Percentiles rank a stretch among this genome's conserved stretches.
Evolutionary conservation across 2,329 filamentous ascomycete species (phyloP).

Genomic region (Penicillium sp.): DNA sequence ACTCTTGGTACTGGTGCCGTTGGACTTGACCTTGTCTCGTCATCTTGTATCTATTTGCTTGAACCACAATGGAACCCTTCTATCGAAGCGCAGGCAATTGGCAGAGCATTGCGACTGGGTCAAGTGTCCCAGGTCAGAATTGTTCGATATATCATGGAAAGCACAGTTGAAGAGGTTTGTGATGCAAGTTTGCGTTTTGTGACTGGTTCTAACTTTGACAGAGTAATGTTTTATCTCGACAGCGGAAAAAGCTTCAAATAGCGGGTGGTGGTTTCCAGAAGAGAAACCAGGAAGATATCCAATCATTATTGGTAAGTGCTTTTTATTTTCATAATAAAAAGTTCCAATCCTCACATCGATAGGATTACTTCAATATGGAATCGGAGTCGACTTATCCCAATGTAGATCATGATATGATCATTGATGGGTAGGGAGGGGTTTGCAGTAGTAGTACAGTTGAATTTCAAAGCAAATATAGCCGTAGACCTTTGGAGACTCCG

Average conservation of each 20-base stretch:
- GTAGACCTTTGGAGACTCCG: too few relatives aligned
- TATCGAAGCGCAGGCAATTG: slow-evolving; percentile 9
- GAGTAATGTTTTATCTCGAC: slow-evolving; percentile 5
- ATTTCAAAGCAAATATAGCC: too few relatives aligned
- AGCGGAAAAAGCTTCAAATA: slow-evolving; percentile 2
- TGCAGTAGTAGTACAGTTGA: too few relatives aligned
- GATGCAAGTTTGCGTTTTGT: not conserved
- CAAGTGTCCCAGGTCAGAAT: slow-evolving; percentile 3
- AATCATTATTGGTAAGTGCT: not conserved
- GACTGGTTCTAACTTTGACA: not conserved
- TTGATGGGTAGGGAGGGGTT: not conserved
- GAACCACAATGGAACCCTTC: slow-evolving; percentile 13
- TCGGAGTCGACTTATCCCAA: not conserved
- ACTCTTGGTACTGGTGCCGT: not conserved
- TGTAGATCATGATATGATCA: not conserved
- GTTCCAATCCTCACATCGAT: not conserved
- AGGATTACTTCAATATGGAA: not conserved
- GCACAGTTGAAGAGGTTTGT: slow-evolving; percentile 5
- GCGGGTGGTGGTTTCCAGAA: not conserved
- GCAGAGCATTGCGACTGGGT: slow-evolving; percentile 6
- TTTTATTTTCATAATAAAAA: not conserved
- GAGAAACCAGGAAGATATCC: not conserved
- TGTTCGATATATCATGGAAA: slow-evolving; percentile 5
- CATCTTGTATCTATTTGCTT: slow-evolving; percentile 10
- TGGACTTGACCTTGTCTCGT: not conserved